Conservation (phyloP, 2,329 filamentous ascomycete genomes). For the Taxawa tesnikishii region DNA sequence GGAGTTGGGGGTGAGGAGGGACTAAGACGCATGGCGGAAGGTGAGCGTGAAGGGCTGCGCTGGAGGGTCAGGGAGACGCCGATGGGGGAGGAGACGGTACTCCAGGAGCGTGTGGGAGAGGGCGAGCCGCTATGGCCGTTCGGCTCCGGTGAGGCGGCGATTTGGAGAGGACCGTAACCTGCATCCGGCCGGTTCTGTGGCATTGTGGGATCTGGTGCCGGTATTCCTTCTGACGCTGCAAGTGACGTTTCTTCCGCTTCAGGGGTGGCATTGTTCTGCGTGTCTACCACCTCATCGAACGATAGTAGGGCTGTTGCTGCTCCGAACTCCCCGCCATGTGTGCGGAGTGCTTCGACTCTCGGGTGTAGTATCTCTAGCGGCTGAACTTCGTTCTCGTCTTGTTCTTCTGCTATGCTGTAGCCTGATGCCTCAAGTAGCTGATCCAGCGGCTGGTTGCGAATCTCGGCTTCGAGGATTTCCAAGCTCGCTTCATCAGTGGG, state of each 20-base stretch:
- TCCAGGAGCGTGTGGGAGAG: too few relatives aligned
- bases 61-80: too few relatives aligned
- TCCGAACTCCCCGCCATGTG: background rate
- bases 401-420: constrained; percentile 16
- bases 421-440: constrained; percentile 30
- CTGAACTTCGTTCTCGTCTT: constrained; percentile 1
- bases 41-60: constrained; percentile 3
- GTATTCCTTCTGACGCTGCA: too few relatives aligned
- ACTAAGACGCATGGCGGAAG: constrained; percentile 1
- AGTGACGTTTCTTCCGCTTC: too few relatives aligned
- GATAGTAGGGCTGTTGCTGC: background rate
- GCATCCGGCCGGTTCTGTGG: constrained; percentile 11
- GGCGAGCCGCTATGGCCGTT: too few relatives aligned
- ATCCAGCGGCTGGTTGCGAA: constrained; percentile 26
- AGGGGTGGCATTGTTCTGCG: too few relatives aligned
- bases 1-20: constrained; percentile 1
- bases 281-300: too few relatives aligned
- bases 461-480: constrained; percentile 16
- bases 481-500: constrained; percentile 18
- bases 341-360: too few relatives aligned
- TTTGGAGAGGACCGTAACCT: background rate
- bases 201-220: constrained; percentile 12
- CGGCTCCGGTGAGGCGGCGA: background rate
- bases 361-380: background rate
- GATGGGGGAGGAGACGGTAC: too few relatives aligned